Evolutionary conservation across 768 basidiomycete genomes (phyloP), one percentile per base, ranked within the genome.

Genomic region (Leccinum subgranulosum): DNA sequence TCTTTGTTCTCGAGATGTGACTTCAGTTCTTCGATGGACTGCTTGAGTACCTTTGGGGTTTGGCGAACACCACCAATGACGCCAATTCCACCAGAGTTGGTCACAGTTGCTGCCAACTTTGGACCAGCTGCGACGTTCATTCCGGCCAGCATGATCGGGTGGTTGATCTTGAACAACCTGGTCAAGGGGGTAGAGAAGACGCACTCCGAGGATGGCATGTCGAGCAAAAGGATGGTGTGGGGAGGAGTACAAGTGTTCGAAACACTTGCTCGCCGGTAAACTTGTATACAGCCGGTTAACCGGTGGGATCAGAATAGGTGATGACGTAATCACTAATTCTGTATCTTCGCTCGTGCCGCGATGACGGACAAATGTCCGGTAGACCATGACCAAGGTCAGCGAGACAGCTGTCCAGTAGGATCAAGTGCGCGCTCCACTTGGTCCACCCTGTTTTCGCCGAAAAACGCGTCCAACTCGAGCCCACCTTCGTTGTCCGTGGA

Each of bases 91-190:
- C 86, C 93, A 21, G 93, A 84, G 66, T 94, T 94, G n/a, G 91
- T 91, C n/a, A 94, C 91, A 1, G 90, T 84, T 21, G 92, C 93
- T 19, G 92, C 92, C 8, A 94, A 75, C 72, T 80, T 87, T 11
- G 92, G 90, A 6, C 90, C 90, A 49, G 92, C 89, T 52, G 91
- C 92, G 31, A 93, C 85, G 67, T 90, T 92, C 91, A 93, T 92
- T 23, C 69, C 69, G 63, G 91, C 92, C 28, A 93, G 79, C 82
- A 93, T 85, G 68, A 93, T 86, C 6, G 92, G 92, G 66, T 93
- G 92, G 71, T 82, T 84, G 59, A 93, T 86, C 45, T 77, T 79
- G 76, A 94, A 92, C 57, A 92, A 71, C 64, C 77, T 81, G 4
- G 90, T 91, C 64, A 93, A 79, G 8, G 87, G 85, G 0, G 90